These are phyloP conservation scores for Euphorbia lathyris DNA, from an alignment of 345 rosid species.

Conservation along the genomic window DNA sequence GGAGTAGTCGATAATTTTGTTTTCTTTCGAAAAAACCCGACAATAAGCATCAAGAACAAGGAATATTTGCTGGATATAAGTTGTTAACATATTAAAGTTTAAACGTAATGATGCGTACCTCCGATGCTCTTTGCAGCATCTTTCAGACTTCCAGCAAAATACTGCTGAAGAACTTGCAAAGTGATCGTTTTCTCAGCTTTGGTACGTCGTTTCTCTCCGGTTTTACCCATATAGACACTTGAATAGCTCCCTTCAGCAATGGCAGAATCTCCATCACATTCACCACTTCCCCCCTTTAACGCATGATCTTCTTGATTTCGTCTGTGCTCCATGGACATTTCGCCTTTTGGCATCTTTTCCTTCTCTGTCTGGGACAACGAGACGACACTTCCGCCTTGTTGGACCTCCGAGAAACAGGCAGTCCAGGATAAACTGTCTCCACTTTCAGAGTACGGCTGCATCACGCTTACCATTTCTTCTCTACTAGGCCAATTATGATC, in stretches of 20 bases:
- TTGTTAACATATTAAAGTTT: neutral
- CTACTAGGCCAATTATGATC: constrained; percentile 20
- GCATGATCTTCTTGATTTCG: constrained; percentile 29
- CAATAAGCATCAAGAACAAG: no score
- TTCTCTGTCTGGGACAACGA: constrained; percentile 24
- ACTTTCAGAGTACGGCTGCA: constrained; percentile 30
- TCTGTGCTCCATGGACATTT: constrained; percentile 25
- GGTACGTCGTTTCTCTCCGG: constrained; percentile 52
- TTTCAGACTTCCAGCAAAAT: constrained; percentile 87
- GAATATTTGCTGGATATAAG: neutral
- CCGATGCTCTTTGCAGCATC: constrained; percentile 92
- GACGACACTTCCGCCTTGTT: constrained; percentile 23
- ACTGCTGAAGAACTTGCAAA: constrained; percentile 64
- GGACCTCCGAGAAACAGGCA: constrained; percentile 27
- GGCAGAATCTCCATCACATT: constrained; percentile 39
- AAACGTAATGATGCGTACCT: constrained; percentile 47
- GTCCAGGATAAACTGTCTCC: constrained; percentile 33
- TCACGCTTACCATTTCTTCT: constrained; percentile 37
- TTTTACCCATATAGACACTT: constrained; percentile 29
- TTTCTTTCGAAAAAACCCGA: neutral
- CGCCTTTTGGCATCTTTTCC: constrained; percentile 22
- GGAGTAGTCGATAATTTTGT: neutral
- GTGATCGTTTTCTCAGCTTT: constrained; percentile 71
- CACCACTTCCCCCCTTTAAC: constrained; percentile 37
- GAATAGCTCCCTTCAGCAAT: constrained; percentile 46